Evolutionary conservation across 73 alveolate genomes (phyloP).

Genomic region (Paraurostyla sp.): DNA sequence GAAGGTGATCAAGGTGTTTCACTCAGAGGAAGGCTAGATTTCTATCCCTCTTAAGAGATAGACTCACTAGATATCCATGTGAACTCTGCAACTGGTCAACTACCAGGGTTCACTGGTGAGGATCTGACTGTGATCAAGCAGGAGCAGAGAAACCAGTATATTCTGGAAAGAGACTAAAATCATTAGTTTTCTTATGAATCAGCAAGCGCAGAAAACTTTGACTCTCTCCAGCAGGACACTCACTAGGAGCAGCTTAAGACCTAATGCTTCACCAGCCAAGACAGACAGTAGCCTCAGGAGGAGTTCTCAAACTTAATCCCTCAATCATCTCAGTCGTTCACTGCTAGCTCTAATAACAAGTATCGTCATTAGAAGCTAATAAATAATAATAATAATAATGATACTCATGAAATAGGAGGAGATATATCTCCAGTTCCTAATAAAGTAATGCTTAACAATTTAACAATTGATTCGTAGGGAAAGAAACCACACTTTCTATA

Average conservation of each 20-base stretch:
- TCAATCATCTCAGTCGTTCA: background rate
- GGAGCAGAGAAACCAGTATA: too few relatives aligned
- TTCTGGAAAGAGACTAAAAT: too few relatives aligned
- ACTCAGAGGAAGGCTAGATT: background rate
- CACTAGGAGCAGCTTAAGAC: background rate
- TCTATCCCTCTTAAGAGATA: background rate
- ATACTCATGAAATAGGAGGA: background rate
- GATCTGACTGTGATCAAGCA: too few relatives aligned
- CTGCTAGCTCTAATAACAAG: background rate
- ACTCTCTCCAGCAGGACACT: background rate
- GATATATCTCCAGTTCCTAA: background rate
- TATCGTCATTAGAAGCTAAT: conserved; percentile 1
- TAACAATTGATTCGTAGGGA: too few relatives aligned
- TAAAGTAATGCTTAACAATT: background rate
- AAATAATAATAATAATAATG: background rate
- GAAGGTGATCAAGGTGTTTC: too few relatives aligned
- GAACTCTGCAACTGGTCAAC: background rate
- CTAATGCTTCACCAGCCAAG: background rate
- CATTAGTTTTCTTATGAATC: background rate
- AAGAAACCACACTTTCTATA: background rate
- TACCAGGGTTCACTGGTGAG: too few relatives aligned
- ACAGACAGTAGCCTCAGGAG: background rate
- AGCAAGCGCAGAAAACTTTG: background rate
- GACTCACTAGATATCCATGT: background rate
- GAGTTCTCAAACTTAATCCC: background rate